Percentiles rank a stretch among this genome's conserved stretches.
phyloP scores from a whole-genome alignment of 257 asterid species.

The Solanum dulcamara region DNA sequence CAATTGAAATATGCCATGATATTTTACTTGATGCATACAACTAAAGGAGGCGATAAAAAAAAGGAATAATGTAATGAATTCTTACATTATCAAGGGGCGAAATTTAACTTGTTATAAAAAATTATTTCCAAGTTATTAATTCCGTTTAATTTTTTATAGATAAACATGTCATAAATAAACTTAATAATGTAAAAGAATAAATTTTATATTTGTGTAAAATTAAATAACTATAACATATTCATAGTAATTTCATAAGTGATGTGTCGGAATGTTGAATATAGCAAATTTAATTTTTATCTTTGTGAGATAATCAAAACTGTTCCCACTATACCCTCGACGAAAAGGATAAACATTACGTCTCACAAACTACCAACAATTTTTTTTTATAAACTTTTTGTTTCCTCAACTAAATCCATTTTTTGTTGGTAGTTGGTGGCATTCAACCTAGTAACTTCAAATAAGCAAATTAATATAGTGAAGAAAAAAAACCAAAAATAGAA shows the following conservation, averaged over 20 bases:
- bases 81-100: background rate
- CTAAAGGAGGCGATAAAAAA: too few species aligned
- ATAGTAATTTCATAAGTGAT: background rate
- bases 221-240: background rate
- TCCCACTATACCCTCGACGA: background rate
- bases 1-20: too few species aligned
- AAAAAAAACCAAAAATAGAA: background rate
- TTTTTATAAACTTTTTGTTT: background rate
- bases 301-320: accelerated
- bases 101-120: background rate
- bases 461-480: background rate
- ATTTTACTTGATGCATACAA: too few species aligned
- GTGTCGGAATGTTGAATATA: background rate
- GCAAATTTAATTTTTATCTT: background rate
- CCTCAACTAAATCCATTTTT: background rate
- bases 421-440: background rate
- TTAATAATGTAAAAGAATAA: background rate
- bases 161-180: background rate
- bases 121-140: background rate
- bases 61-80: background rate
- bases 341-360: background rate
- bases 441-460: background rate
- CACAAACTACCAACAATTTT: background rate
- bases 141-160: background rate
- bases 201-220: background rate